A percentile compares a stretch with the other conserved stretches of the same genome.
Conservation (phyloP, 768 basidiomycete genomes). For the Cyathus striatus region DNA sequence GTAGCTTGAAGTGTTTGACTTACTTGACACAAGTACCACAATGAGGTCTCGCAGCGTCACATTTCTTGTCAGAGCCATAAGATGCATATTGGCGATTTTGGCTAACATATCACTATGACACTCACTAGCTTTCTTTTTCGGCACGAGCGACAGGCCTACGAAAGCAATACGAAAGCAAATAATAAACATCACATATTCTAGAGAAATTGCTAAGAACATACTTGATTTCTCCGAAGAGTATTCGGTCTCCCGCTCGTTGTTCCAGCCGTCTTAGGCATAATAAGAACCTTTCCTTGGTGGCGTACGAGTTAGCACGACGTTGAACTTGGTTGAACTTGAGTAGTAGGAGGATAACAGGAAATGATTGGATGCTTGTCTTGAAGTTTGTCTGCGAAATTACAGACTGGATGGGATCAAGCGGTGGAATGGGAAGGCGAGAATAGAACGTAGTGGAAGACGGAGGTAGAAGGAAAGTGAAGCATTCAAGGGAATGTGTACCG, state of each 20-base stretch:
- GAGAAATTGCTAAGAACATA: constrained; percentile 16
- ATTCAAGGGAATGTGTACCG: constrained; percentile 1
- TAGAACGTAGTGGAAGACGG: too few relatives aligned
- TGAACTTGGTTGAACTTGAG: too few relatives aligned
- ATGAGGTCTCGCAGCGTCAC: constrained; percentile 82
- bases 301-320: too few relatives aligned
- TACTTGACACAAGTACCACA: constrained; percentile 83
- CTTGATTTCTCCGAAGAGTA: constrained; percentile 81
- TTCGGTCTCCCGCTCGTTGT: too few relatives aligned
- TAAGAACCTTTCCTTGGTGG: too few relatives aligned
- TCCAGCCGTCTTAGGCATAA: constrained; percentile 83
- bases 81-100: not conserved
- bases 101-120: constrained; percentile 17
- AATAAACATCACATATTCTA: constrained; percentile 1
- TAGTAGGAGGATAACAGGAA: too few relatives aligned
- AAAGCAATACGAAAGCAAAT: constrained; percentile 6
- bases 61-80: constrained; percentile 54
- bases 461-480: not conserved
- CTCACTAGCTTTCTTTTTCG: constrained; percentile 82
- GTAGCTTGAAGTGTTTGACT: constrained; percentile 21
- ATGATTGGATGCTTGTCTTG: too few relatives aligned
- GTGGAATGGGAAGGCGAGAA: too few relatives aligned
- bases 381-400: too few relatives aligned
- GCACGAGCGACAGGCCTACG: constrained; percentile 75
- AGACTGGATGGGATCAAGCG: too few relatives aligned